Percentiles rank a stretch among this genome's conserved stretches.
Conservation (phyloP, 768 basidiomycete species). For the Ramaria rubella region DNA sequence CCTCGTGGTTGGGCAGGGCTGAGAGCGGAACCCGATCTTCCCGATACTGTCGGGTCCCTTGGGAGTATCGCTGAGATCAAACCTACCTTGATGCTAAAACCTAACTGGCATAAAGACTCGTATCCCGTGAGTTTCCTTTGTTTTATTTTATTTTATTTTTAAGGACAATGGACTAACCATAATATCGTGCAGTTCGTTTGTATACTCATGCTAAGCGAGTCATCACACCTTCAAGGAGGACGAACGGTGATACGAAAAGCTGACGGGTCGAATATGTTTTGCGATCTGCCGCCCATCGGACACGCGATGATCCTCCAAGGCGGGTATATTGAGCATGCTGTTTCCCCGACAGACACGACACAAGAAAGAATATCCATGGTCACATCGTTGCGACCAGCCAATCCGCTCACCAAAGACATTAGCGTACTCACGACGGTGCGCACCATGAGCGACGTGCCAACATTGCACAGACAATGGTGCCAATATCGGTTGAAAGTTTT, state of each 20-base stretch:
- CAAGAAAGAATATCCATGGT: constrained; percentile 12
- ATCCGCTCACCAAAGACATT: constrained; percentile 3
- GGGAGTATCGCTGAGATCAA: constrained; percentile 2
- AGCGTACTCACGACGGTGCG: constrained; percentile 8
- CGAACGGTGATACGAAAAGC: constrained; percentile 7
- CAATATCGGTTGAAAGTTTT: constrained; percentile 8
- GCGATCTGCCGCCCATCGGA: constrained; percentile 10
- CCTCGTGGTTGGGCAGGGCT: constrained; percentile 12
- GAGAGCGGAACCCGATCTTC: constrained; percentile 10
- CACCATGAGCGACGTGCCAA: constrained; percentile 9
- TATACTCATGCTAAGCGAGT: constrained; percentile 11
- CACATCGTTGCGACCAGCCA: constrained; percentile 9
- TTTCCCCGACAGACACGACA: constrained; percentile 7
- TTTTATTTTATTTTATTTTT: background rate
- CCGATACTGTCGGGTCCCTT: constrained; percentile 5
- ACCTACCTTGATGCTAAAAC: constrained; percentile 7
- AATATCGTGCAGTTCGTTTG: constrained; percentile 8
- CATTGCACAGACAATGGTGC: constrained; percentile 9
- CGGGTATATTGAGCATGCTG: constrained; percentile 9
- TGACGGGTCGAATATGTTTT: constrained; percentile 8
- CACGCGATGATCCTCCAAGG: constrained; percentile 12
- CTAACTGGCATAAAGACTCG: constrained; percentile 13
- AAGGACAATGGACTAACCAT: background rate
- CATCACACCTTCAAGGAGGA: constrained; percentile 7
- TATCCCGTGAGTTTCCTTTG: constrained; percentile 5